Percentiles rank a stretch among this genome's conserved stretches.
phyloP scores from a whole-genome alignment of 345 rosid genomes.

The Erodium maritimum region DNA sequence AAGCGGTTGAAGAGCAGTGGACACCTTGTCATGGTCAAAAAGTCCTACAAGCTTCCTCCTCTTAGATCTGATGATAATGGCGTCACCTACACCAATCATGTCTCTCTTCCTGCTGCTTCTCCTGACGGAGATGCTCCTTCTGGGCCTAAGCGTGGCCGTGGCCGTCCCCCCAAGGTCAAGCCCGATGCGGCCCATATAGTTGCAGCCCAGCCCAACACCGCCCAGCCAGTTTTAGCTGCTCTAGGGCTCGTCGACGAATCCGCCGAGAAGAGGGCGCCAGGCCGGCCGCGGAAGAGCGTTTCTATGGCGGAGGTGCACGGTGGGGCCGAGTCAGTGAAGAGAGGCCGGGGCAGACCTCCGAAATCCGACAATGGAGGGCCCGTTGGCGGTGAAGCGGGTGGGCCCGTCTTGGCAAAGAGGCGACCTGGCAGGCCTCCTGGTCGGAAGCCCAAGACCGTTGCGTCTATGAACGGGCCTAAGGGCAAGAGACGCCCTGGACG shows the following conservation, averaged over 20 bases:
- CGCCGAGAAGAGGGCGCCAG: background rate
- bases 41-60: constrained; percentile 49
- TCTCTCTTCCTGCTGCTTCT: background rate
- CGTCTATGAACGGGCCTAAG: no score
- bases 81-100: background rate
- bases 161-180: constrained; percentile 1
- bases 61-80: constrained; percentile 23
- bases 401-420: no score
- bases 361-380: no score
- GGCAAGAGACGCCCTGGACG: no score
- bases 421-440: no score
- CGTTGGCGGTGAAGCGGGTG: no score
- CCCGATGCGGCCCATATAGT: background rate
- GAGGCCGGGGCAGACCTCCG: no score
- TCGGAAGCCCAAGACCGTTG: no score
- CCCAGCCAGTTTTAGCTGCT: background rate
- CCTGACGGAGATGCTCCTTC: constrained; percentile 15
- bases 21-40: constrained; percentile 38
- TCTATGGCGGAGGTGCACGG: no score
- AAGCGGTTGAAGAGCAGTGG: constrained; percentile 48
- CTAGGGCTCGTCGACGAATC: constrained; percentile 10
- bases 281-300: no score
- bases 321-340: no score
- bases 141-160: constrained; percentile 23
- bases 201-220: background rate